Evolutionary conservation across 306 rosid genomes (phyloP), one percentile per base, ranked within the genome.

Genomic region (Hippophae rhamnoides): DNA sequence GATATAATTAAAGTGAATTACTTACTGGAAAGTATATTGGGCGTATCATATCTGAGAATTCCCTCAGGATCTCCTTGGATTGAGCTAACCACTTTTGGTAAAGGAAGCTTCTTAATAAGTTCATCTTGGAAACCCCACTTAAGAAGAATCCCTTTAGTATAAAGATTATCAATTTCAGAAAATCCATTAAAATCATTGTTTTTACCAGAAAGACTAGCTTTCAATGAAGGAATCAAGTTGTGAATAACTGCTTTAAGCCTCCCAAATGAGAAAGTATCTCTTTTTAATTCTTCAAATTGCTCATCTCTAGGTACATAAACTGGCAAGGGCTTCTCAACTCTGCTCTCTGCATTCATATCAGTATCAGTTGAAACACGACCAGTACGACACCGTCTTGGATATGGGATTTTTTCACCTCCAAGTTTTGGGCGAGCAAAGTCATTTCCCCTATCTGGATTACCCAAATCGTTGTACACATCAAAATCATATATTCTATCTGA

Each of bases 341-440:
- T 78, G 69, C 93, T 80, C 76, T 92, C 99, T 0, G 82, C 77
- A 9, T 56, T 14, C 73, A 85, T 64, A 63, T 87, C 93, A 0
- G 95, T 84, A 9, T 78, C 86, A 0, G 65, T n/a, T 7, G 96
- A 93, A 41, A 2, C 61, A 12, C 99, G 93, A 13, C 99, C 99
- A 5, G 99, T 92, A 26, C 99, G 99, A 72, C 96, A 88, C 60
- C 99, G 73, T 80, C 96, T 82, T 7, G 99, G 95, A 70, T 79
- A 92, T 5, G 96, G 96, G 57, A 82, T 58, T 41, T 56, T 69
- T 41, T 70, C 48, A 6, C 82, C 98, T 6, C 98, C 99, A 52
- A 92, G 86, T 0, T 47, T 62, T 41, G 93, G 99, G 41, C 99
- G 82, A 6, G 79, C 72, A 54, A 79, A 57, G 5, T 88, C 93